Conservation (phyloP, 345 rosid genomes). For the Sonneratia alba region DNA sequence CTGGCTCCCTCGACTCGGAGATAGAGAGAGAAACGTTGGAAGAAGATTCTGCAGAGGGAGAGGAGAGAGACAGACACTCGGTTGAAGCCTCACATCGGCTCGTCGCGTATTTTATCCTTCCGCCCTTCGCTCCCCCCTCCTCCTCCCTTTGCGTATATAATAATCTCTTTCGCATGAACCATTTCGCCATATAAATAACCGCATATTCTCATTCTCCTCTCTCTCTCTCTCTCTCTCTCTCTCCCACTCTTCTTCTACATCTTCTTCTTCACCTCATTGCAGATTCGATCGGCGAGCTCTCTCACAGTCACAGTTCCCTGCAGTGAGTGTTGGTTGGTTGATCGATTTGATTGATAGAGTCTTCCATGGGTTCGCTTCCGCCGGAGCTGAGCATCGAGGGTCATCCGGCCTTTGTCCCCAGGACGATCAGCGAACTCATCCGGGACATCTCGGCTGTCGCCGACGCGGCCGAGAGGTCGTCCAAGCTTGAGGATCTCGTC, state of each 20-base stretch:
- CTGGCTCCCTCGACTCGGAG: too few species aligned
- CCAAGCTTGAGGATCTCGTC: conserved; percentile 42
- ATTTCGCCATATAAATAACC: too few species aligned
- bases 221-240: conserved; percentile 9
- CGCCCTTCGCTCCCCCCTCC: too few species aligned
- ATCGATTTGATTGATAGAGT: not conserved
- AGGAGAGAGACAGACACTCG: too few species aligned
- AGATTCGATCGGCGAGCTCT: not conserved
- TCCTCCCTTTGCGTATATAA: too few species aligned
- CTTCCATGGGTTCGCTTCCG: conserved; percentile 45
- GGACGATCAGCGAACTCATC: conserved; percentile 43
- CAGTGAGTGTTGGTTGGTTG: not conserved
- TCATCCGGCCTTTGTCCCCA: conserved; percentile 31
- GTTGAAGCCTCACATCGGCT: too few species aligned
- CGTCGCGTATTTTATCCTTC: too few species aligned
- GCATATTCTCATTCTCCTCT: not conserved
- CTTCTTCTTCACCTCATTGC: too few species aligned
- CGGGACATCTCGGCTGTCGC: conserved; percentile 40
- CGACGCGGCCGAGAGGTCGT: conserved; percentile 27
- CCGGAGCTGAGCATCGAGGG: conserved; percentile 67
- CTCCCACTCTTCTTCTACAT: not conserved
- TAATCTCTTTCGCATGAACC: too few species aligned
- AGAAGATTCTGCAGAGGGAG: too few species aligned
- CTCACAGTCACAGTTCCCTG: too few species aligned
- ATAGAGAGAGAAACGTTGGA: too few species aligned